Percentiles rank a stretch among this genome's conserved stretches.
These are phyloP conservation scores for Aspergillus brasiliensis DNA, from an alignment of 2,329 filamentous ascomycete species.

Conservation along the genomic window DNA sequence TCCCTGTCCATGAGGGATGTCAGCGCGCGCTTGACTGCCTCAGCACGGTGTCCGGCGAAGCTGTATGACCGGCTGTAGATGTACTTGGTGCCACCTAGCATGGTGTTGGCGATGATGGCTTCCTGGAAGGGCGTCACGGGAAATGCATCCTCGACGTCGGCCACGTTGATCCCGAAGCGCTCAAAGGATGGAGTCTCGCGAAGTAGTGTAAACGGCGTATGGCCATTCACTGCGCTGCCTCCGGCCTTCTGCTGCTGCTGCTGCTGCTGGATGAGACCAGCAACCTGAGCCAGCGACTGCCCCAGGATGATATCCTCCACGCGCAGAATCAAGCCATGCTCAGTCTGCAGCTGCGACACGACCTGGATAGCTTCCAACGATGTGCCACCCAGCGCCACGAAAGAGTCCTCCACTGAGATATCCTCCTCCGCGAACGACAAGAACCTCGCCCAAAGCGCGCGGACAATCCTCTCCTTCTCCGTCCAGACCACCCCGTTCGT, in stretches of 20 bases:
- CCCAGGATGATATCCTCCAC: not conserved
- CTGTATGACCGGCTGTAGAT: not conserved
- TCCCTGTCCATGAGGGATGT: not conserved
- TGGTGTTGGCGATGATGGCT: not conserved
- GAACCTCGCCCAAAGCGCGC: constrained; percentile 4
- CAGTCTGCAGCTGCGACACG: constrained; percentile 1
- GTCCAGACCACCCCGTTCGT: not conserved
- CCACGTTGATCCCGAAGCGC: not conserved
- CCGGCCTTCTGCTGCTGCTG: not conserved
- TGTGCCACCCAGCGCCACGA: constrained; percentile 10
- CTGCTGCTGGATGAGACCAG: not conserved
- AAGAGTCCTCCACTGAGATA: not conserved
- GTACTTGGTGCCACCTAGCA: not conserved
- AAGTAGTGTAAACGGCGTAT: not conserved
- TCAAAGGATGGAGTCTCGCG: not conserved
- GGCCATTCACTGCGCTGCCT: not conserved
- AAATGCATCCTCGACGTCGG: not conserved
- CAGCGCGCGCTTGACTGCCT: not conserved
- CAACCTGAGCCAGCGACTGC: not conserved
- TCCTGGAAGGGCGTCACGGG: not conserved
- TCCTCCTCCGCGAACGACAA: not conserved
- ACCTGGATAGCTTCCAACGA: constrained; percentile 11
- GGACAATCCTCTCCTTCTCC: not conserved
- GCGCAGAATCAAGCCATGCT: not conserved
- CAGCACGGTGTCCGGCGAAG: not conserved